Evolutionary conservation across 129 eudicot genomes (phyloP).

Genomic region (Saposhnikovia divaricata): DNA sequence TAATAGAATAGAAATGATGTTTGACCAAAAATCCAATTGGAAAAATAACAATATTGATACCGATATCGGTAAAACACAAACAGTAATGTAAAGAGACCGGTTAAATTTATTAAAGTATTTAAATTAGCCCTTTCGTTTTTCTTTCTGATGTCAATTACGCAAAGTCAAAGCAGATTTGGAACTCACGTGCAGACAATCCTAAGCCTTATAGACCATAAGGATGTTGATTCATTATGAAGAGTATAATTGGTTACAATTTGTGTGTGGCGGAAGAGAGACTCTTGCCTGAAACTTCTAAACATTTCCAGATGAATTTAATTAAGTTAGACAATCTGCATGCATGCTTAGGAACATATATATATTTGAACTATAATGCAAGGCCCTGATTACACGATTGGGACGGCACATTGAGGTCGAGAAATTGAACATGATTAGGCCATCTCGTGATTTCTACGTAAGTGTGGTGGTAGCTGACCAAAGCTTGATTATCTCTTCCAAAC

Average conservation of each 20-base stretch:
- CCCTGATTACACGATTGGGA: background rate
- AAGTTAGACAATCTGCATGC: background rate
- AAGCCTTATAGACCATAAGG: background rate
- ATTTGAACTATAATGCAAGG: background rate
- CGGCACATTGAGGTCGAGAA: background rate
- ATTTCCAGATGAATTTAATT: background rate
- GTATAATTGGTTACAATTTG: no score
- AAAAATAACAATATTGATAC: no score
- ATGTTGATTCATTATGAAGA: background rate
- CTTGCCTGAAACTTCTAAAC: background rate
- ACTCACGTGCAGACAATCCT: background rate
- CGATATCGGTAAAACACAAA: no score
- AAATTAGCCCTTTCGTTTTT: no score
- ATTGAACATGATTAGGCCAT: background rate
- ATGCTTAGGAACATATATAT: background rate
- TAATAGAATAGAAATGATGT: no score
- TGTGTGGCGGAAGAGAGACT: background rate
- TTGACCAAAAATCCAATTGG: no score
- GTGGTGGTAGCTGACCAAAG: background rate
- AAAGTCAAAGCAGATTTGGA: background rate
- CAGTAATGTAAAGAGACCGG: no score
- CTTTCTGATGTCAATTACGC: background rate
- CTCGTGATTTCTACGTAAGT: background rate
- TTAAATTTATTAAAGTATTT: no score
- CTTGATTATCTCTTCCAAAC: background rate